Conservation (phyloP, 2,329 filamentous ascomycete species). For the Claviceps monticola region DNA sequence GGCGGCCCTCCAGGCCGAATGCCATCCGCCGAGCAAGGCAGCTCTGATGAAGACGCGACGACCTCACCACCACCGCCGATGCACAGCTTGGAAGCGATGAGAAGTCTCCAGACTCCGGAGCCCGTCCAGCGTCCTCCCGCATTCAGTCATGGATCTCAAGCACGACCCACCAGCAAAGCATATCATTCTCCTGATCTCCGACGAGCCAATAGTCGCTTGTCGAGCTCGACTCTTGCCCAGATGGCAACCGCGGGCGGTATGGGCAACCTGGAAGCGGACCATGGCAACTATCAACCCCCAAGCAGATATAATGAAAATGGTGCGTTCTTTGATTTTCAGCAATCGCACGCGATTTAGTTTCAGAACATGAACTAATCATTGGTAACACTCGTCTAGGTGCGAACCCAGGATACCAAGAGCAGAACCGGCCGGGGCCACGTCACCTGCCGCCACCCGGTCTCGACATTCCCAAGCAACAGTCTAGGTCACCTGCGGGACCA, state of each 20-base stretch:
- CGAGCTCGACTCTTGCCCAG: conserved; percentile 66
- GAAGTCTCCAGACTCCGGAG: conserved; percentile 50
- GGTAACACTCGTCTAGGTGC: conserved; percentile 40
- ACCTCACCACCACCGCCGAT: conserved; percentile 24
- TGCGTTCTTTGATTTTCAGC: conserved; percentile 29
- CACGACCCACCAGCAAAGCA: conserved; percentile 52
- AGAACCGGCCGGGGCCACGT: conserved; percentile 21
- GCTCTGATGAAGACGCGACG: conserved; percentile 42
- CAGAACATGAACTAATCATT: conserved; percentile 39
- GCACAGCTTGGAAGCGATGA: conserved; percentile 39
- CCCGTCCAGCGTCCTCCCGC: conserved; percentile 67
- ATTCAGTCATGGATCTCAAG: conserved; percentile 62
- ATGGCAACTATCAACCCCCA: conserved; percentile 14
- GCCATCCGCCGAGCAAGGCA: conserved; percentile 36
- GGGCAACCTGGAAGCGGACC: conserved; percentile 24
- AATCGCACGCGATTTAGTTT: conserved; percentile 34
- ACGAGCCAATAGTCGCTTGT: conserved; percentile 72
- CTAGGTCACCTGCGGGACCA: conserved; percentile 29
- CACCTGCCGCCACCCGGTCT: conserved; percentile 26
- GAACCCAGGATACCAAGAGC: conserved; percentile 23
- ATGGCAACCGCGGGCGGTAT: conserved; percentile 56
- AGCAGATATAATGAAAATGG: conserved; percentile 20
- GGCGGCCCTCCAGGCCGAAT: conserved; percentile 30
- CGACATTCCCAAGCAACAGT: conserved; percentile 25
- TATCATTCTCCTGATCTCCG: conserved; percentile 66